Base-by-base conservation (phyloP, 139 green algal genomes). In the Tetradesmus lagerheimii region DNA sequence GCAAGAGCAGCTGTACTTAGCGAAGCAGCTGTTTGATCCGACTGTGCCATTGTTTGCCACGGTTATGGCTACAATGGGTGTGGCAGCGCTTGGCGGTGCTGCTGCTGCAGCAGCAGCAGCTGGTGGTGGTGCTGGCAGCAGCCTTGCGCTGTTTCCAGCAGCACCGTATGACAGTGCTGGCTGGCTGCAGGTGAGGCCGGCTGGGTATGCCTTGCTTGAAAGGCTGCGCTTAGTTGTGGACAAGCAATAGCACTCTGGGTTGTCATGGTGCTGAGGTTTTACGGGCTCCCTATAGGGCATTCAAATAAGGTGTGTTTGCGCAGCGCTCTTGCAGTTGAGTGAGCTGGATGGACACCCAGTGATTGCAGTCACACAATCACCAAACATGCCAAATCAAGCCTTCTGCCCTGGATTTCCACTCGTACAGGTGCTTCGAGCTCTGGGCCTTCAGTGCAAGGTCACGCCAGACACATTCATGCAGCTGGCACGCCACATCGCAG, bases 21-120 rank as follows among this genome's bases (percentile, higher is more conserved):
- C 85, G 12, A 76, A 50, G 4, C 88, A 95, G 76, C 91, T 98
- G 86, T 94, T 95, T 74, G 95, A 98, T 86, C 95, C 96, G 0
- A 57, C 50, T 14, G 62, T 93, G 1, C 50, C 89, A 34, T 90
- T 98, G 31, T 92, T 97, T 27, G 62, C 41, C 0, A 82, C 45
- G 23, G 94, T 97, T 16, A 96, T 97, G 78, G 35, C 79, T 14
- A 74, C 78, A 8, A 78, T 91, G 45, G 35, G 35, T 0, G 31
- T 41, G 45, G 85, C 85, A 75, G 86, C 43, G 79, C 37, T 43
- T 39, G 53, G 25, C 31, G 39, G 83, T 76, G 47, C 83, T 71
- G 64, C 62, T 29, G 25, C 66, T 35, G 84, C 84, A 83, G 84
- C 83, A 88, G 66, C 85, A 53, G 71, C 80, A 86, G 79, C 8